Evolutionary conservation across 2,329 filamentous ascomycete species (phyloP).

Genomic region (Ilyonectria destructans): DNA sequence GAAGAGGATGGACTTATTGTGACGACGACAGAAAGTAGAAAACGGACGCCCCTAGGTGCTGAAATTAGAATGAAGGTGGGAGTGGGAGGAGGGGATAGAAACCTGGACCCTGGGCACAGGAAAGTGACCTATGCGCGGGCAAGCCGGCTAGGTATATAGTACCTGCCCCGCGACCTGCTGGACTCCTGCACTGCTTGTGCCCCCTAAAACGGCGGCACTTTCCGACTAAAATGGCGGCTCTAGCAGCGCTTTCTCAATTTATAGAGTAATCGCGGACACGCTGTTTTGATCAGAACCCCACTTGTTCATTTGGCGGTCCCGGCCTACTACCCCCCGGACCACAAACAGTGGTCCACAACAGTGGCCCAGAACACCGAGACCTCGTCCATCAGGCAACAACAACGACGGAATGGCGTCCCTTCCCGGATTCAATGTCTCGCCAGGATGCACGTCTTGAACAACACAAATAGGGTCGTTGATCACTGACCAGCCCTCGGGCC

Average conservation of each 20-base stretch:
- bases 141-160: slow-evolving; percentile 11
- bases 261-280: not conserved
- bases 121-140: slow-evolving; percentile 10
- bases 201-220: slow-evolving; percentile 4
- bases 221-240: slow-evolving; percentile 5
- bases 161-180: slow-evolving; percentile 9
- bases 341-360: no score
- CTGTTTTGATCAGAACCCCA: no score
- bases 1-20: slow-evolving; percentile 8
- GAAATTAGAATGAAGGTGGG: slow-evolving; percentile 10
- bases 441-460: no score
- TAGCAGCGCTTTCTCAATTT: slow-evolving; percentile 5
- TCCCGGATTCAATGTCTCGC: no score
- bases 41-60: slow-evolving; percentile 11
- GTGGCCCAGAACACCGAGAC: no score
- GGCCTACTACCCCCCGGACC: no score
- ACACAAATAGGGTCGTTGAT: no score
- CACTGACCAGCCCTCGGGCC: no score
- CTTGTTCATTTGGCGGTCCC: no score
- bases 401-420: no score
- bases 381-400: no score
- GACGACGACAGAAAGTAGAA: slow-evolving; percentile 10
- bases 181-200: not conserved
- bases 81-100: slow-evolving; percentile 9
- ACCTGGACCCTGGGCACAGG: slow-evolving; percentile 9